Evolutionary conservation across 495 filamentous ascomycete species (phyloP).

Genomic region (Aspergillus bridgeri): DNA sequence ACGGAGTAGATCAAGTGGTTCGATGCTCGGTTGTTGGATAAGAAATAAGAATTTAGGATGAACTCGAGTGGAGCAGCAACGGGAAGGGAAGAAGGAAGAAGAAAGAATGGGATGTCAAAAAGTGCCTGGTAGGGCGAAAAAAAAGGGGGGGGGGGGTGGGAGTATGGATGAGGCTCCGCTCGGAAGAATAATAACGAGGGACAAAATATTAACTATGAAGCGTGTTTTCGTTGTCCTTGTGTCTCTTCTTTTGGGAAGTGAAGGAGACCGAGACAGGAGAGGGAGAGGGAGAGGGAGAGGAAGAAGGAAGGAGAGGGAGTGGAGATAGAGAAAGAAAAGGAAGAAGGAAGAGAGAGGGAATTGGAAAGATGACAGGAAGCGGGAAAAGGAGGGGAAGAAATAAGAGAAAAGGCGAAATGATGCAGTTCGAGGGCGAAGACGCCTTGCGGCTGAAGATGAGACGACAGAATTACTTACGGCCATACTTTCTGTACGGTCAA

Average conservation of each 20-base stretch:
- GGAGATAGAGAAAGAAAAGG: not conserved
- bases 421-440: constrained; percentile 3
- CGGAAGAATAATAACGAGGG: not conserved
- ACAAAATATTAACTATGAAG: not conserved
- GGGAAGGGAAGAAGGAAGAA: not conserved
- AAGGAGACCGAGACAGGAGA: too few relatives aligned
- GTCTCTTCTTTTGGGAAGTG: too few relatives aligned
- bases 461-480: too few relatives aligned
- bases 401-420: not conserved
- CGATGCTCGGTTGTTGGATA: constrained; percentile 1
- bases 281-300: not conserved
- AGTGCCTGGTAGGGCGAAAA: not conserved
- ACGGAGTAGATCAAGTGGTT: not conserved
- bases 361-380: not conserved
- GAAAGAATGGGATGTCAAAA: not conserved
- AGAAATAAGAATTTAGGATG: too few relatives aligned
- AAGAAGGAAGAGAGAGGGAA: not conserved
- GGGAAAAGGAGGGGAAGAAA: not conserved
- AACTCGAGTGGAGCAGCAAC: not conserved
- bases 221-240: not conserved
- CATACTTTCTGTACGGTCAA: too few relatives aligned
- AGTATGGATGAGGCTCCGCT: not conserved
- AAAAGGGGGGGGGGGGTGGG: not conserved
- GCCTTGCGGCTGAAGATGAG: constrained; percentile 10
- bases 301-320: not conserved